Base-by-base conservation (phyloP, 2,329 filamentous ascomycete species). In the Hirsutella thompsonii region DNA sequence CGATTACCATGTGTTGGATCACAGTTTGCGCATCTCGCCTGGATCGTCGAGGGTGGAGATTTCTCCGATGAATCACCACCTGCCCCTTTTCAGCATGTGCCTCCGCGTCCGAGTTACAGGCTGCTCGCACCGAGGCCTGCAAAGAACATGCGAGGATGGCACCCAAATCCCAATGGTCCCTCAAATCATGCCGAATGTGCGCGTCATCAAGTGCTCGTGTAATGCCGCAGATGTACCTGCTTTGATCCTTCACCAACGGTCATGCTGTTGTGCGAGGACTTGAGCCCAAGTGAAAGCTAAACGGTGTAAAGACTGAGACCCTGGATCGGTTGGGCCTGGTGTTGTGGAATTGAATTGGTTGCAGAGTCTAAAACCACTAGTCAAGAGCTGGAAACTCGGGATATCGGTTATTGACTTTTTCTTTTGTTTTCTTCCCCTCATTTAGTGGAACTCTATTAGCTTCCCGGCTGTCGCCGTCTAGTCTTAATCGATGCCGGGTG, bases 11-110 rank as follows among this genome's bases (percentile, higher is more conserved):
- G n/a, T n/a, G n/a, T n/a, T n/a, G n/a, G n/a, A n/a, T n/a, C n/a
- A n/a, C n/a, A n/a, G n/a, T n/a, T n/a, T n/a, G n/a, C n/a, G n/a
- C n/a, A n/a, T n/a, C n/a, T n/a, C n/a, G n/a, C n/a, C n/a, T n/a
- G n/a, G n/a, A n/a, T n/a, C n/a, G n/a, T n/a, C n/a, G n/a, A 26
- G 6, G 23, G 23, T 26, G 23, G 11, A 26, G 23, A 53, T 35
- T 19, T 28, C 30, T 28, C 2, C 16, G 9, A 38, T 20, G 23
- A 30, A 29, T 29, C 23, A 29, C n/a, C 21, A 30, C 19, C 16
- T 19, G 13, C 23, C 16, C 14, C 14, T 29, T 16, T 18, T 20
- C 5, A 19, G 5, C 18, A 8, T 18, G 14, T 23, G 19, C 20
- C 34, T 20, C 20, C 23, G 6, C 23, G 11, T 26, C 23, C 23